phyloP scores from a whole-genome alignment of 192 early-diverging fungal species.

The Coemansia sp. region DNA sequence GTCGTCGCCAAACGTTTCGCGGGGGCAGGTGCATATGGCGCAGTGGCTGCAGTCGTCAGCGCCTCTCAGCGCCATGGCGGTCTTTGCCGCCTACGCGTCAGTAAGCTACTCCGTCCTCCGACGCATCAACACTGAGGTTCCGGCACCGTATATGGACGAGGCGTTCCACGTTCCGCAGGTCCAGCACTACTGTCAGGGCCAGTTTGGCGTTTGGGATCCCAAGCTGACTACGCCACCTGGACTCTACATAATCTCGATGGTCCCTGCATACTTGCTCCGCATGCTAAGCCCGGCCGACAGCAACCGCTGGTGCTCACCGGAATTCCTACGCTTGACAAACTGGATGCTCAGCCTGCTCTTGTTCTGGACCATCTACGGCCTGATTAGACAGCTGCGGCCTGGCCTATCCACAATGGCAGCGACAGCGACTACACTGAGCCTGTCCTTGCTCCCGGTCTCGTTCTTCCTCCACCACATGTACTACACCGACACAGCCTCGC shows the following conservation, averaged over 20 bases:
- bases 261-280: not conserved
- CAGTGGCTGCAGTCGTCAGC: not conserved
- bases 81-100: constrained; percentile 30
- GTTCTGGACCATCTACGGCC: constrained; percentile 48
- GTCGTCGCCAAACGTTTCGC: not conserved
- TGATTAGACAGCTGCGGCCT: constrained; percentile 39
- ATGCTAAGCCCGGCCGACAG: not conserved
- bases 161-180: constrained; percentile 94
- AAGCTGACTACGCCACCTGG: constrained; percentile 98
- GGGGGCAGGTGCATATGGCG: not conserved
- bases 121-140: constrained; percentile 20
- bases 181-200: constrained; percentile 76
- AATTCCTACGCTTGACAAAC: constrained; percentile 66
- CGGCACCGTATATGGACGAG: constrained; percentile 76
- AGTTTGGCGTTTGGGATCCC: constrained; percentile 80
- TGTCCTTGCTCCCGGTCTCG: constrained; percentile 75
- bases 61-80: not conserved
- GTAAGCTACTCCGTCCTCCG: constrained; percentile 30
- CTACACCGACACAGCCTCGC: constrained; percentile 91
- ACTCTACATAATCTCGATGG: constrained; percentile 65
- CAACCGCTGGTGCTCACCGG: constrained; percentile 34
- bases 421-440: constrained; percentile 42
- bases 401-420: not conserved
- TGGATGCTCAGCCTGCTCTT: constrained; percentile 63
- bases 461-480: constrained; percentile 90